Evolutionary conservation across 306 rosid species (phyloP), one percentile per base, ranked within the genome.

Genomic region (Potentilla sterilis): DNA sequence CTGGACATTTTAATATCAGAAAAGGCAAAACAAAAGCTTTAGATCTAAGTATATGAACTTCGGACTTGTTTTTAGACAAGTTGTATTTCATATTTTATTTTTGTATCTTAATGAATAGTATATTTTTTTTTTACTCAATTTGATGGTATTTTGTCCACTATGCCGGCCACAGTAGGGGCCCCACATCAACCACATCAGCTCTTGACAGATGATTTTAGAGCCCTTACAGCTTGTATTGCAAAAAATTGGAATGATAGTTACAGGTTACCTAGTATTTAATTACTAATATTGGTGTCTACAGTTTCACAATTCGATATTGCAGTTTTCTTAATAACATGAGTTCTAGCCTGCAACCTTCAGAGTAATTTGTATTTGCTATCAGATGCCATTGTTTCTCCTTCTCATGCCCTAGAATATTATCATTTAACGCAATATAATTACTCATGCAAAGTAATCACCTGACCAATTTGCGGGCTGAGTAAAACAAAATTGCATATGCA

Each of bases 401-500:
- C 21, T 32, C 52, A 49, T 35, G 48, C 73, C 22, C 61, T 22
- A 15, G 22, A 73, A 16, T 65, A n/a, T 37, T 76, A 44, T 74
- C 63, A 22, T 59, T 21, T 46, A 48, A 66, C 58, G 64, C 42
- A 79, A 51, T 8, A 72, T 51, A 24, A 67, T 67, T 61, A 6
- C 32, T 62, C 52, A 40, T 70, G 52, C 72, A 68, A 78, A 57
- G 28, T 37, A 43, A 58, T 87, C 86, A 94, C 98, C 98, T 94
- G 93, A 79, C 97, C 94, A 82, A 84, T 83, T 84, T 85, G 89
- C 34, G 98, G 98, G 77, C 84, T 81, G 44, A 94, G 88, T 62
- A 81, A 80, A 81, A 94, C 79, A 79, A 94, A 88, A 81, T 85
- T 65, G 74, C 89, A 94, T 70, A 90, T 89, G 83, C 96, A 94